Percentiles rank a stretch among this genome's conserved stretches.
phyloP scores from a whole-genome alignment of 257 asterid species.

The Oldenlandia corymbosa region DNA sequence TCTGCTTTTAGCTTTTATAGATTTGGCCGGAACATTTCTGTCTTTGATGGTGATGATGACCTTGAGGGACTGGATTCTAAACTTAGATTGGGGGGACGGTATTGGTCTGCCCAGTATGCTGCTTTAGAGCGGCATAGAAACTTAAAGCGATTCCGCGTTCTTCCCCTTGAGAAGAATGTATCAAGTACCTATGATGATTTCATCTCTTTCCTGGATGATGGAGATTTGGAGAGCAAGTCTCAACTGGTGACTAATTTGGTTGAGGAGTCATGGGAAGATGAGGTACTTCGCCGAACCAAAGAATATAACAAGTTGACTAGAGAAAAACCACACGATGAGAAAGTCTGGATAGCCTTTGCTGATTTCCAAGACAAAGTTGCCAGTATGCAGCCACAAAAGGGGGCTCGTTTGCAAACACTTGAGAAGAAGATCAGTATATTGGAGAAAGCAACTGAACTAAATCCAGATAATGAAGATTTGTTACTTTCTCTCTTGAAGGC shows the following conservation, averaged over 20 bases:
- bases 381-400: constrained; percentile 78
- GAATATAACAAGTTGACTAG: constrained; percentile 82
- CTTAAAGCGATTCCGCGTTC: constrained; percentile 64
- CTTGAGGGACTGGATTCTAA: constrained; percentile 57
- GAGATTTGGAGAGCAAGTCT: constrained; percentile 24
- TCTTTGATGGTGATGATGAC: constrained; percentile 57
- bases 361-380: constrained; percentile 92
- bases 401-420: constrained; percentile 86
- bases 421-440: constrained; percentile 94
- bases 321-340: constrained; percentile 81
- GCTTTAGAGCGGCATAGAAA: constrained; percentile 85
- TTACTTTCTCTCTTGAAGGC: constrained; percentile 80
- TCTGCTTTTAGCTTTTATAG: constrained; percentile 29
- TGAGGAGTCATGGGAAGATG: constrained; percentile 97
- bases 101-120: constrained; percentile 82
- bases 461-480: constrained; percentile 85
- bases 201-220: constrained; percentile 50
- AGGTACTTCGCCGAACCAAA: constrained; percentile 67
- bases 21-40: constrained; percentile 29
- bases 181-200: constrained; percentile 38
- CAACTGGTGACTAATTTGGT: constrained; percentile 32
- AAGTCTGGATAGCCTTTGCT: constrained; percentile 73
- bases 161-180: constrained; percentile 39
- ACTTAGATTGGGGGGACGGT: constrained; percentile 80
- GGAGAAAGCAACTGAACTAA: constrained; percentile 89